Evolutionary conservation across 2,329 filamentous ascomycete species (phyloP), one percentile per base, ranked within the genome.

Genomic region (Fusarium piperis): DNA sequence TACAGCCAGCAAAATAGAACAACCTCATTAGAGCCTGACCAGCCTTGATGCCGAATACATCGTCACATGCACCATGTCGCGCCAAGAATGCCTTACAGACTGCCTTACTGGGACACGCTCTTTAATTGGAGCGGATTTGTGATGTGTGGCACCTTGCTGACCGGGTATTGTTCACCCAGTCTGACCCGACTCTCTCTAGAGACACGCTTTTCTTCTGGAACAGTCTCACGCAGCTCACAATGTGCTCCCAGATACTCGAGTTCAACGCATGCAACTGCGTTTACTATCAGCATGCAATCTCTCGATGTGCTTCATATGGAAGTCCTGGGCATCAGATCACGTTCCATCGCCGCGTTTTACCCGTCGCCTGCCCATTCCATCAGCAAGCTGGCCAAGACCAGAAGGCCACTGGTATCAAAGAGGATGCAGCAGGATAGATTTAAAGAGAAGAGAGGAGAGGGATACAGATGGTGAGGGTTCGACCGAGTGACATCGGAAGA

Each of bases 191-290:
- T 52, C n/a, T 33, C n/a, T 52, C 5, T 3, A 13, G 4, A 52
- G 12, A 18, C 15, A 30, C 8, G 26, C 23, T 46, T 2, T 46
- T 39, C n/a, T 39, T 7, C 20, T 9, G 20, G 26, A 4, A 8
- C 26, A 46, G 2, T 46, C 23, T 46, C 9, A 2, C 7, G 5
- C 5, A 26, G 3, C 7, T 16, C 23, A 3, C 10, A 23, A 46
- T 46, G 41, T 46, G 41, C 6, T 26, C 23, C 4, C 41, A 46
- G 26, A 46, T 46, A 46, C 41, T 16, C 9, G 26, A n/a, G 16
- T 97, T 94, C 85, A 90, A 94, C 57, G 93, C 92, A 62, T 97
- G 94, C 86, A 88, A 90, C 68, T 97, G 94, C 82, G 86, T 95
- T 73, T 97, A 97, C 85, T 93, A 95, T 84, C 87, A 91, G 77